phyloP scores from a whole-genome alignment of 441 rosid genomes.

The Arabidopsis hybrid region DNA sequence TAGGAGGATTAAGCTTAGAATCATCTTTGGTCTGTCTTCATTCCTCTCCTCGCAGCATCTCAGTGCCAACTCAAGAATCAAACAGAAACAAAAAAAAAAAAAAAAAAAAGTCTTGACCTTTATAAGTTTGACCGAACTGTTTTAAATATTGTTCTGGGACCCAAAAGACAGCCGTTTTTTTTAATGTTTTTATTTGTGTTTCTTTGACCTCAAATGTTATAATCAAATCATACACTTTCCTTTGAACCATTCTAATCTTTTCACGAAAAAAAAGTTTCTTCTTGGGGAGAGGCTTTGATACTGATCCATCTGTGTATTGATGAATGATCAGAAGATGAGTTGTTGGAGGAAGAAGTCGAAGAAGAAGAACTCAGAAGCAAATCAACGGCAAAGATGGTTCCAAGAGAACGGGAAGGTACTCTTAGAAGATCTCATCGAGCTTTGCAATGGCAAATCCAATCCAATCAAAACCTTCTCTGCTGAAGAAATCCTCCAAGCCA shows the following conservation, averaged over 20 bases:
- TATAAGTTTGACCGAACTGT: neutral
- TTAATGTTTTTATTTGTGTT: neutral
- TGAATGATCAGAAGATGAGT: slow-evolving; percentile 33
- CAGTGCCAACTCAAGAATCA: slow-evolving; percentile 5
- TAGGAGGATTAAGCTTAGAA: neutral
- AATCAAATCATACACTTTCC: neutral
- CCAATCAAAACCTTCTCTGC: slow-evolving; percentile 38
- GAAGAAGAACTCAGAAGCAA: slow-evolving; percentile 24
- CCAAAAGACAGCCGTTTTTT: neutral
- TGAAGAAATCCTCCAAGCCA: slow-evolving; percentile 38
- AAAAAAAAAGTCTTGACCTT: neutral
- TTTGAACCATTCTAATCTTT: neutral
- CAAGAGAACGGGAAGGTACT: slow-evolving; percentile 37
- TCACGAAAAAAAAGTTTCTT: neutral
- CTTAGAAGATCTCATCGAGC: slow-evolving; percentile 39
- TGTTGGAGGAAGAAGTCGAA: slow-evolving; percentile 48
- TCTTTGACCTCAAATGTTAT: neutral
- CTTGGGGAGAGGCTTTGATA: neutral
- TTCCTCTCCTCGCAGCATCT: slow-evolving; percentile 23
- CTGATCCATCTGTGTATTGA: too few relatives aligned
- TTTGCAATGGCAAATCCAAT: slow-evolving; percentile 38
- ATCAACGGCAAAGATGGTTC: slow-evolving; percentile 31
- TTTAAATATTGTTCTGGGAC: neutral
- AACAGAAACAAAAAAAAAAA: too few relatives aligned
- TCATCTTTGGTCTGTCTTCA: slow-evolving; percentile 27